Percentiles rank a stretch among this genome's conserved stretches.
These are phyloP conservation scores for Pilasporangium apinafurcum DNA, from an alignment of 352 stramenopile species.

Conservation along the genomic window DNA sequence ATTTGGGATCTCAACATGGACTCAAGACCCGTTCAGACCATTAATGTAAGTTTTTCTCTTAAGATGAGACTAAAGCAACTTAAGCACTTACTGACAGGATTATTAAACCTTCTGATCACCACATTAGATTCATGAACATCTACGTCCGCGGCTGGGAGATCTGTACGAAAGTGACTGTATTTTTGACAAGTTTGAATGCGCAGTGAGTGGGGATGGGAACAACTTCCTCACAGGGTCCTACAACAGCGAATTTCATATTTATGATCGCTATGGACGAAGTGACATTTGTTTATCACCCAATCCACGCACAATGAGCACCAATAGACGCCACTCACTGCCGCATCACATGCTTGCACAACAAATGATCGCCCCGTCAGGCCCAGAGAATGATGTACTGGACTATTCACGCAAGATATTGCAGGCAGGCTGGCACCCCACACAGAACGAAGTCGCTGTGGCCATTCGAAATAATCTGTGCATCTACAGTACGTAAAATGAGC, in stretches of 20 bases:
- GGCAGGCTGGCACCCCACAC: slow-evolving; percentile 76
- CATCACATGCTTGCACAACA: slow-evolving; percentile 60
- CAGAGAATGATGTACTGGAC: slow-evolving; percentile 52
- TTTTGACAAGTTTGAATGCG: slow-evolving; percentile 97
- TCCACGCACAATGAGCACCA: slow-evolving; percentile 26
- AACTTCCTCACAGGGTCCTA: slow-evolving; percentile 94
- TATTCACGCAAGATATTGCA: slow-evolving; percentile 86
- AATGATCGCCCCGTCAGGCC: slow-evolving; percentile 22
- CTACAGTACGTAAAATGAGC: slow-evolving; percentile 43
- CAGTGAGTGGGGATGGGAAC: slow-evolving; percentile 86
- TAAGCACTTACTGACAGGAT: too few species aligned
- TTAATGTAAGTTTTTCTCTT: slow-evolving; percentile 62
- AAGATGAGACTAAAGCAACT: too few species aligned
- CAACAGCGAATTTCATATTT: slow-evolving; percentile 92
- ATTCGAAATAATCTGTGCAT: slow-evolving; percentile 85
- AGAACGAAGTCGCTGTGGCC: slow-evolving; percentile 73
- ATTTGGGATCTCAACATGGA: slow-evolving; percentile 97
- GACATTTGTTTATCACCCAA: slow-evolving; percentile 68
- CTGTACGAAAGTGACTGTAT: slow-evolving; percentile 96
- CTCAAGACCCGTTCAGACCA: slow-evolving; percentile 86
- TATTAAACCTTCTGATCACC: not conserved
- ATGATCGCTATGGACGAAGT: slow-evolving; percentile 75
- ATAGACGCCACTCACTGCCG: slow-evolving; percentile 62
- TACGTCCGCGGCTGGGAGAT: slow-evolving; percentile 83
- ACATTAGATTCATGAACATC: slow-evolving; percentile 92